Base-by-base conservation (phyloP, 495 filamentous ascomycete genomes). In the Aspergillus avenaceus region DNA sequence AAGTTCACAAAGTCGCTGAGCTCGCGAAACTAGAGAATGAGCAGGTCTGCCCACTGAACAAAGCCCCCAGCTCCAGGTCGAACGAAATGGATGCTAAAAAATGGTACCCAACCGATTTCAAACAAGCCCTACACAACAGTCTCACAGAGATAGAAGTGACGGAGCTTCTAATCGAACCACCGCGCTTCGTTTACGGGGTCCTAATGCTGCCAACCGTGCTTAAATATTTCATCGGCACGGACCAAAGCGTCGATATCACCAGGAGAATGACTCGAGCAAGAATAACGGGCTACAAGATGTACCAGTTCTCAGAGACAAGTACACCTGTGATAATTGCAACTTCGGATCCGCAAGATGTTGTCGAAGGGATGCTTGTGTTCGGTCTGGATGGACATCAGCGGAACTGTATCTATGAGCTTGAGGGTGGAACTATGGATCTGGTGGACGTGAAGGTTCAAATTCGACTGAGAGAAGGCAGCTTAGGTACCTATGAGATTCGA, bases 121-220 rank as follows among this genome's bases (percentile, higher is more conserved):
- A 45, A 21, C 26, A 32, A 25, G 58, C 52, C 21, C 42, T 63
- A 2, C 24, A 23, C 16, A 58, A 60, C 47, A 56, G 41, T 9
- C 28, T 56, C 25, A 46, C 54, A 16, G 42, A 52, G 8, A 37
- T 50, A 12, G 53, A 59, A 8, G 13, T 65, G 2, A 29, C 32
- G 2, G 5, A 26, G 1, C 53, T 60, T 26, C 49, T 62, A 12
- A 26, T 36, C 3, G 37, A 49, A 46, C 53, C 54, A 5, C 58
- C 60, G 11, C 49, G 58, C 14, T 66, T 66, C 50, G 52, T 66
- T 29, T 64, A 62, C 34, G 65, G 58, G 8, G 46, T 44, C 0
- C 37, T 63, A 5, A 65, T 63, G 62, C 58, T 68, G 13, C 65
- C 65, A 4, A 63, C 62, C 7, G 57, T 59, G 8, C 49, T 68